Evolutionary conservation across 176 grass and related monocot species (phyloP).

Genomic region (maize (Zea mays)): Zm-B73-REFERENCE-NAM-5.0 NC_050104.1:45486501-45487000

Average conservation of each 20-base stretch:
- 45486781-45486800: slow-evolving; percentile 82
- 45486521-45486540: not conserved
- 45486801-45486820: slow-evolving; percentile 89
- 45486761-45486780: slow-evolving; percentile 78
- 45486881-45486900: too few relatives aligned
- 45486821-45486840: slow-evolving; percentile 95
- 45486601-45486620: not conserved
- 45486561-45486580: slow-evolving; percentile 7
- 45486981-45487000: too few relatives aligned
- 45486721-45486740: not conserved
- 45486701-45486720: not conserved
- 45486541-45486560: not conserved
- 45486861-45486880: too few relatives aligned
- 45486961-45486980: too few relatives aligned
- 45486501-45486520: slow-evolving; percentile 8
- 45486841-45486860: slow-evolving; percentile 50
- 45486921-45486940: too few relatives aligned
- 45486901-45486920: too few relatives aligned
- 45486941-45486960: too few relatives aligned
- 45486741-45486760: slow-evolving; percentile 15
- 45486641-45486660: not conserved
- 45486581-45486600: not conserved
- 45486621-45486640: slow-evolving; percentile 14
- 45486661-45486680: not conserved
- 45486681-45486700: not conserved